Base-by-base conservation (phyloP, 352 stramenopile species). In the Blastocystis sp. region DNA sequence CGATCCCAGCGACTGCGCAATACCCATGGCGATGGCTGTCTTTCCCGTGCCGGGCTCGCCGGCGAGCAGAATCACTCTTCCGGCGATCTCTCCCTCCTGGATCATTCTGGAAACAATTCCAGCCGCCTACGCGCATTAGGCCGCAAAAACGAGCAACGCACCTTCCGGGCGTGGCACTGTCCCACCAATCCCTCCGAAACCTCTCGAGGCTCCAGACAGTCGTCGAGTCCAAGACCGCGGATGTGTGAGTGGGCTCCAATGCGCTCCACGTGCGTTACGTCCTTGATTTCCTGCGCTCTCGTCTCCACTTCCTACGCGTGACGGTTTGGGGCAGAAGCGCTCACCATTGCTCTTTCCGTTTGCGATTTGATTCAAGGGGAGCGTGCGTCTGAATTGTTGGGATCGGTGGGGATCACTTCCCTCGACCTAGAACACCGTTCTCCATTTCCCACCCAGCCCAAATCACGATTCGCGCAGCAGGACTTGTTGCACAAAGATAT, bases 171-270 rank as follows among this genome's bases (percentile, higher is more conserved):
- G 52, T 94, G 92, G 6, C 93, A 91, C 92, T 99, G 96, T 45
- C 96, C 96, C 21, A 99, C 96, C 94, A 99, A 98, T 42, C 96
- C 96, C 89, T 98, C 95, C 48, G 93, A 96, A 0, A 96, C 93
- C 43, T 93, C 91, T 7, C 96, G 92, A 6, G 96, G 94, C 91
- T 99, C 96, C 28, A 99, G 91, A 60, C 94, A 92, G 90, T 99
- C 97, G 87, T 98, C 96, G 3, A 99, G 92, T 59, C 97, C 97
- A 2, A 99, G 92, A 2, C 97, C 96, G 70, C 95, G 94, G 91
- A 99, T 99, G 90, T 99, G 97, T 78, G 94, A 98, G 92, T 99
- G 97, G 40, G 97, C 96, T 40, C 90, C 96, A 89, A 99, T 99
- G 87, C 97, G 95, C 93, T 99, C 95, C 76, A 98, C 95, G 92